Evolutionary conservation across 495 filamentous ascomycete species (phyloP).

Genomic region (Podospora anserina): DNA sequence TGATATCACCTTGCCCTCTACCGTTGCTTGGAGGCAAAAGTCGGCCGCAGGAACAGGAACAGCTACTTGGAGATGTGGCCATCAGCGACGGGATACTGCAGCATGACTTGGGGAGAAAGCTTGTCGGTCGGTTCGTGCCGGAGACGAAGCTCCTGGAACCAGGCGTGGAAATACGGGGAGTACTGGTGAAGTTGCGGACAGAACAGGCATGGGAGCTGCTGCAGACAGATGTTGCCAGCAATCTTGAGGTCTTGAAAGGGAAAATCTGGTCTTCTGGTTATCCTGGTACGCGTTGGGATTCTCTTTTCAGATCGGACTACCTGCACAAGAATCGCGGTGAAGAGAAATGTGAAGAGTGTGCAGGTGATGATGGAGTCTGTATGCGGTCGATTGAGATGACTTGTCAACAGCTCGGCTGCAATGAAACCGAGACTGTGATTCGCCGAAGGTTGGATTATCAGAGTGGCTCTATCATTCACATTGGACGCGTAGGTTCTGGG

Average conservation of each 20-base stretch:
- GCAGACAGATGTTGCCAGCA: background rate
- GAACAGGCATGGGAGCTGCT: background rate
- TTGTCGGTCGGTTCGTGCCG: background rate
- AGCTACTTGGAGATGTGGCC: background rate
- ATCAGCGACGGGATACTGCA: background rate
- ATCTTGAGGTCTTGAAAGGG: background rate
- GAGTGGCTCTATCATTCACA: background rate
- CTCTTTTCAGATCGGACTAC: background rate
- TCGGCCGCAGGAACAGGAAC: background rate
- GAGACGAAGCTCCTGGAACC: background rate
- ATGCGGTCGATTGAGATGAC: too few relatives aligned
- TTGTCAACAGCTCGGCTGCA: too few relatives aligned
- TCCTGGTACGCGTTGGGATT: background rate
- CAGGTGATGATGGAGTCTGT: too few relatives aligned
- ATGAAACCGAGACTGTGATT: too few relatives aligned
- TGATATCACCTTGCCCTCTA: background rate
- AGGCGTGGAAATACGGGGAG: background rate
- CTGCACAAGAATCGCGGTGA: background rate
- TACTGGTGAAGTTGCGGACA: background rate
- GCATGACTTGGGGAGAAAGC: background rate
- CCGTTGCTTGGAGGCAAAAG: too few relatives aligned
- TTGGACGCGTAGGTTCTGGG: conserved; percentile 30
- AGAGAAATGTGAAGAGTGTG: too few relatives aligned
- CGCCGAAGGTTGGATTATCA: too few relatives aligned
- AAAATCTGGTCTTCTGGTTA: background rate